Evolutionary conservation across 441 rosid genomes (phyloP).

Genomic region (Mallotus japonicus): DNA sequence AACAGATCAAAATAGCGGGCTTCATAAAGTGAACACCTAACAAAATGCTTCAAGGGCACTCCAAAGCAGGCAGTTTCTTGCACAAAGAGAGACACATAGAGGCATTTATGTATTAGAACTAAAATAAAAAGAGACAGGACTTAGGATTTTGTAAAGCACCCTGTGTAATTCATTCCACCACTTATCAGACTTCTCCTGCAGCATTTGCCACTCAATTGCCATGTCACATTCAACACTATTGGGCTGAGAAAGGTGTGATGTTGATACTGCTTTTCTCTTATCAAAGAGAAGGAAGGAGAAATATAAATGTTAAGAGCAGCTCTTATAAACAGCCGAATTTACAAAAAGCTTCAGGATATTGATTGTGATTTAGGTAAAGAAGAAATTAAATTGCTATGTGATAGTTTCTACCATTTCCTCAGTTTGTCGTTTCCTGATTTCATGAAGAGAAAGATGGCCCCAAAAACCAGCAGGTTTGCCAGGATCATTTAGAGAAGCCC

Average conservation of each 20-base stretch:
- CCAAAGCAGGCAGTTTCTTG: neutral
- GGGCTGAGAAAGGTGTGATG: constrained; percentile 46
- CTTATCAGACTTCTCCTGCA: constrained; percentile 33
- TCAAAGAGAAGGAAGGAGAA: neutral
- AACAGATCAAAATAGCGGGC: neutral
- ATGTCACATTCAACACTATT: constrained; percentile 38
- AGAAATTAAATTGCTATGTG: neutral
- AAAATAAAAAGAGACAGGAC: neutral
- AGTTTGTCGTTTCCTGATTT: constrained; percentile 16
- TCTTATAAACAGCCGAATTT: neutral
- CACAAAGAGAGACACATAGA: neutral
- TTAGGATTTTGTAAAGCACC: constrained; percentile 29
- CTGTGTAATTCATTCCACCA: constrained; percentile 35
- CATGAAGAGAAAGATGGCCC: constrained; percentile 30
- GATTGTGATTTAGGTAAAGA: neutral
- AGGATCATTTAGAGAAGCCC: constrained; percentile 12
- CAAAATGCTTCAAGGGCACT: neutral
- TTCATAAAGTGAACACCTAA: neutral
- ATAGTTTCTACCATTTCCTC: constrained; percentile 27
- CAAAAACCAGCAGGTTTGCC: constrained; percentile 17
- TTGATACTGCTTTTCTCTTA: constrained; percentile 44
- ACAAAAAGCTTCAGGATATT: neutral
- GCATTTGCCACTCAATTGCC: constrained; percentile 45
- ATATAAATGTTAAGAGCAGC: neutral
- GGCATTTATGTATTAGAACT: neutral